Conservation (phyloP, 768 basidiomycete species). For the Boletus rufocinnamomeus region DNA sequence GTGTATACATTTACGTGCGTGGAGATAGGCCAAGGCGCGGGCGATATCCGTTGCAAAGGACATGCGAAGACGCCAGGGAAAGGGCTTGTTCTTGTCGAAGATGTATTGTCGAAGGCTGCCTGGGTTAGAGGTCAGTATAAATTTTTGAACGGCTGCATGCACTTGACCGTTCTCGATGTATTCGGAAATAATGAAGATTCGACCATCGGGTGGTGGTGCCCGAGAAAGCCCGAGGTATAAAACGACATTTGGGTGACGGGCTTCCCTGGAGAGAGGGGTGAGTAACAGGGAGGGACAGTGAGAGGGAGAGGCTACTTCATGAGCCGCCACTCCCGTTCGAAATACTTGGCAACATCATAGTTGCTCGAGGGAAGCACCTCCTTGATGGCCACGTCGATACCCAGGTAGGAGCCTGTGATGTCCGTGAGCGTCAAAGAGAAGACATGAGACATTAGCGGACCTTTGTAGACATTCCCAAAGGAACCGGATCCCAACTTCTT, state of each 20-base stretch:
- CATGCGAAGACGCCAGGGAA: constrained; percentile 92
- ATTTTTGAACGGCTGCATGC: background rate
- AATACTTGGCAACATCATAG: constrained; percentile 96
- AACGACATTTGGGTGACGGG: constrained; percentile 90
- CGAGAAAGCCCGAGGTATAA: constrained; percentile 89
- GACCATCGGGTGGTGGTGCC: constrained; percentile 73
- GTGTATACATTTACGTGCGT: constrained; percentile 88
- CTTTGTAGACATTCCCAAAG: constrained; percentile 92
- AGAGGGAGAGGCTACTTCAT: constrained; percentile 64
- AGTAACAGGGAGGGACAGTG: background rate
- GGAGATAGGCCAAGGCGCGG: constrained; percentile 94
- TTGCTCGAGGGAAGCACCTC: constrained; percentile 90
- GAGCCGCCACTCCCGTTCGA: constrained; percentile 96
- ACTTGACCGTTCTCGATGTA: constrained; percentile 80
- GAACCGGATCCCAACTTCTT: constrained; percentile 90
- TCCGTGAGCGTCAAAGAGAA: constrained; percentile 5
- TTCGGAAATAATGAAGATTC: constrained; percentile 95
- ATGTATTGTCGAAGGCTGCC: constrained; percentile 88
- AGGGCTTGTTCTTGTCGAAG: constrained; percentile 75
- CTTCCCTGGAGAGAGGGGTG: constrained; percentile 52
- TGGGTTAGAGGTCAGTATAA: constrained; percentile 14
- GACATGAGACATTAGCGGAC: constrained; percentile 18
- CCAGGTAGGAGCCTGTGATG: constrained; percentile 79
- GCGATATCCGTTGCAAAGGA: constrained; percentile 95
- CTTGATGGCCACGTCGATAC: constrained; percentile 95